Conservation (phyloP, 2,329 filamentous ascomycete genomes). For the Fusarium buharicum region DNA sequence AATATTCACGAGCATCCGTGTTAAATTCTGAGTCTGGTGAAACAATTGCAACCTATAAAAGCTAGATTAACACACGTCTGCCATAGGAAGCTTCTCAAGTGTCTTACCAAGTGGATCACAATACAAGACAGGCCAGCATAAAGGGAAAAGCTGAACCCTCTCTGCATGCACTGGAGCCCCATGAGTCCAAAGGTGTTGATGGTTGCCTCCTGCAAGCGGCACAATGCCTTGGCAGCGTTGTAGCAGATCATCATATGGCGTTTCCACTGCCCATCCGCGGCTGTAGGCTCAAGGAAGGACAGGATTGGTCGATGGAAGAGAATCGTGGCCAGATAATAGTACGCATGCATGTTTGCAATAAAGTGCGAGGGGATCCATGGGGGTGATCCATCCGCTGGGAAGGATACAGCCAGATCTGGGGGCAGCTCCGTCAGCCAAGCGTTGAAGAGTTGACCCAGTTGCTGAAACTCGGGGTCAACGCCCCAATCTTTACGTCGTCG, state of each 20-base stretch:
- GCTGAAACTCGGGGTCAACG: constrained; percentile 82
- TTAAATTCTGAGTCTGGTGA: constrained; percentile 92
- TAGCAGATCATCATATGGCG: constrained; percentile 89
- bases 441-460: constrained; percentile 80
- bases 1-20: constrained; percentile 85
- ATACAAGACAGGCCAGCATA: constrained; percentile 92
- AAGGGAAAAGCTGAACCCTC: constrained; percentile 95
- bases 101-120: constrained; percentile 86
- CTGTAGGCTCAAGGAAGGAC: constrained; percentile 77
- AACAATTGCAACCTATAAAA: constrained; percentile 81
- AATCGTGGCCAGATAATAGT: constrained; percentile 86
- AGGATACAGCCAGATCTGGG: constrained; percentile 78
- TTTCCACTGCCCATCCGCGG: constrained; percentile 81
- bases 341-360: constrained; percentile 87
- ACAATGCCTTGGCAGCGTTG: constrained; percentile 83
- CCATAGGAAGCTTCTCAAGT: neutral
- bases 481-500: constrained; percentile 87
- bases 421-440: constrained; percentile 83
- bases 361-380: constrained; percentile 90
- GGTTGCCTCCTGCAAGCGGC: constrained; percentile 86
- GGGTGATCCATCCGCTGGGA: constrained; percentile 79
- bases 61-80: constrained; percentile 8
- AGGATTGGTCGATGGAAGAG: constrained; percentile 90
- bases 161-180: constrained; percentile 89
- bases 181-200: constrained; percentile 79